Conservation (phyloP, 176 grass and related monocot species). For the Raddia distichophylla region DNA sequence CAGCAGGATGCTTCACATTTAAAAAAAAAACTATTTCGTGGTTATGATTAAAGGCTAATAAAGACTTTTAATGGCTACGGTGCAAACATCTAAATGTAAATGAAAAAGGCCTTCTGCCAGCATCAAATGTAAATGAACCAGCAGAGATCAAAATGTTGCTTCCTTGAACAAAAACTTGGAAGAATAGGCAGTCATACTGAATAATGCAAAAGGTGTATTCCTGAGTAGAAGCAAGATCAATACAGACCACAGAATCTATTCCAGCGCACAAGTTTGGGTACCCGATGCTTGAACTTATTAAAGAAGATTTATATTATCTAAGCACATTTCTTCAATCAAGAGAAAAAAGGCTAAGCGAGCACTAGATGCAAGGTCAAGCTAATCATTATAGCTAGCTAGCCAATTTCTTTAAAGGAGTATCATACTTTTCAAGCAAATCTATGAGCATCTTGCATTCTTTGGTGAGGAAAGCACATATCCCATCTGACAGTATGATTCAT, state of each 20-base stretch:
- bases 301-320: background rate
- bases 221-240: background rate
- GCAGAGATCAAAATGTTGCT: background rate
- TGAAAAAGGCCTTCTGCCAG: background rate
- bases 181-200: background rate
- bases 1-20: background rate
- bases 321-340: background rate
- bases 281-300: constrained; percentile 20
- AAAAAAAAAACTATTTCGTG: background rate
- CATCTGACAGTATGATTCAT: background rate
- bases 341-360: background rate
- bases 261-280: background rate
- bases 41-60: constrained; percentile 6
- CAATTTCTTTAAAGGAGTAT: background rate
- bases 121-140: background rate
- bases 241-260: background rate
- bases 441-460: background rate
- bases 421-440: background rate
- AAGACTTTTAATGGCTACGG: constrained; percentile 1
- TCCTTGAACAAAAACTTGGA: background rate
- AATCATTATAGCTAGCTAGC: background rate
- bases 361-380: constrained; percentile 13
- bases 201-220: background rate
- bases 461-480: background rate
- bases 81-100: background rate